phyloP scores from a whole-genome alignment of 1,284 basidiomycete species.

The Xerocomus amazonicus region DNA sequence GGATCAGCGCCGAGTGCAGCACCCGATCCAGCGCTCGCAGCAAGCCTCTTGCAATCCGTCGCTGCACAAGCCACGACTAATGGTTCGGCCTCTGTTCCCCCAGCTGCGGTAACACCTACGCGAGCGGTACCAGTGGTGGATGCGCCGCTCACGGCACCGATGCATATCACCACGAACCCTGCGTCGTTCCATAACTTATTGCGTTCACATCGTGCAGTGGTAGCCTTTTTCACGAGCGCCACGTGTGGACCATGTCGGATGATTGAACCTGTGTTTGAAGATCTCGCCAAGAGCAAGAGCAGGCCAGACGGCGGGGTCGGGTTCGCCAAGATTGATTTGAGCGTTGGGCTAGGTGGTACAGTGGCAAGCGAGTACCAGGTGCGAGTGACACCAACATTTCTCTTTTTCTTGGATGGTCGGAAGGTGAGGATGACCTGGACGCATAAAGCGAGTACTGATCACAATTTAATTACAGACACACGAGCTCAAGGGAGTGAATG shows the following conservation, averaged over 20 bases:
- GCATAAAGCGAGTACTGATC: constrained; percentile 11
- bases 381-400: constrained; percentile 80
- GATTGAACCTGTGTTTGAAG: constrained; percentile 63
- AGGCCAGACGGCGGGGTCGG: constrained; percentile 44
- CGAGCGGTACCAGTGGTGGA: constrained; percentile 34
- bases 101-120: constrained; percentile 21
- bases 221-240: constrained; percentile 64
- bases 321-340: constrained; percentile 80
- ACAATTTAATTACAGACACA: constrained; percentile 43
- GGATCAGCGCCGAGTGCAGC: constrained; percentile 32
- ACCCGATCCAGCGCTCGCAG: constrained; percentile 50
- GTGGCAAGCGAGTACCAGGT: constrained; percentile 67
- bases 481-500: constrained; percentile 74
- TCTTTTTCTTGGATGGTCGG: constrained; percentile 75
- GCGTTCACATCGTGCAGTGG: constrained; percentile 46
- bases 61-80: constrained; percentile 49
- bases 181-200: constrained; percentile 53
- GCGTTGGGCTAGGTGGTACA: constrained; percentile 56
- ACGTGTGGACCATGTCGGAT: constrained; percentile 61
- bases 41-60: constrained; percentile 62
- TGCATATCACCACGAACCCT: constrained; percentile 57
- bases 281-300: constrained; percentile 43
- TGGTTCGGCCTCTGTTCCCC: constrained; percentile 22
- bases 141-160: constrained; percentile 55
- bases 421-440: constrained; percentile 46